These are phyloP conservation scores for Colletotrichum karsti DNA, from an alignment of 2,329 filamentous ascomycete genomes.

Conservation along the genomic window DNA sequence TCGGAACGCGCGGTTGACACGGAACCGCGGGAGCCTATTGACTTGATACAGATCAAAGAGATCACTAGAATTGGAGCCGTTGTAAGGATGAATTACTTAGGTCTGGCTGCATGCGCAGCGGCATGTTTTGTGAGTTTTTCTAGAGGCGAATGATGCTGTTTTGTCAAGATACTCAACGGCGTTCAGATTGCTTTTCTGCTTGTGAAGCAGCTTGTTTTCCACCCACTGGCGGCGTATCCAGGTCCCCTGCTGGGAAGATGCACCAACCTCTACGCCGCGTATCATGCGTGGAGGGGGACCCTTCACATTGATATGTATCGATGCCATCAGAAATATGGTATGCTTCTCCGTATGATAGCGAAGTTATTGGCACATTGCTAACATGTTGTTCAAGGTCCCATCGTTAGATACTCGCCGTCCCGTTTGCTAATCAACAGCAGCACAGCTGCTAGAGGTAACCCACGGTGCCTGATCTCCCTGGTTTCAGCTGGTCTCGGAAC, in stretches of 20 bases:
- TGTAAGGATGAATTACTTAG: background rate
- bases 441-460: constrained; percentile 21
- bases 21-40: background rate
- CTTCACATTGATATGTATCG: constrained; percentile 42
- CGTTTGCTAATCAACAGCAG: constrained; percentile 27
- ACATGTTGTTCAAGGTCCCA: background rate
- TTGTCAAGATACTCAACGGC: too few relatives aligned
- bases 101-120: background rate
- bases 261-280: constrained; percentile 35
- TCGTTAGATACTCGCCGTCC: constrained; percentile 40
- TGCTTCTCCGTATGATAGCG: background rate
- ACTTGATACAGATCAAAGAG: background rate
- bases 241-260: constrained; percentile 2
- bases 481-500: background rate
- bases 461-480: too few relatives aligned
- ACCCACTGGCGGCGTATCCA: constrained; percentile 3
- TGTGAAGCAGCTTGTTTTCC: background rate
- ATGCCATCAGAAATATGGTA: constrained; percentile 44
- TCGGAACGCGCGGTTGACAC: background rate
- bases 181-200: background rate
- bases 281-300: constrained; percentile 45
- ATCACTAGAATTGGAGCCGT: too few relatives aligned
- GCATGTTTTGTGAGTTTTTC: background rate
- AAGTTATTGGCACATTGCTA: background rate
- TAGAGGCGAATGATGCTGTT: too few relatives aligned